phyloP scores from a whole-genome alignment of 2,329 filamentous ascomycete genomes.

The Diatrype stigma region DNA sequence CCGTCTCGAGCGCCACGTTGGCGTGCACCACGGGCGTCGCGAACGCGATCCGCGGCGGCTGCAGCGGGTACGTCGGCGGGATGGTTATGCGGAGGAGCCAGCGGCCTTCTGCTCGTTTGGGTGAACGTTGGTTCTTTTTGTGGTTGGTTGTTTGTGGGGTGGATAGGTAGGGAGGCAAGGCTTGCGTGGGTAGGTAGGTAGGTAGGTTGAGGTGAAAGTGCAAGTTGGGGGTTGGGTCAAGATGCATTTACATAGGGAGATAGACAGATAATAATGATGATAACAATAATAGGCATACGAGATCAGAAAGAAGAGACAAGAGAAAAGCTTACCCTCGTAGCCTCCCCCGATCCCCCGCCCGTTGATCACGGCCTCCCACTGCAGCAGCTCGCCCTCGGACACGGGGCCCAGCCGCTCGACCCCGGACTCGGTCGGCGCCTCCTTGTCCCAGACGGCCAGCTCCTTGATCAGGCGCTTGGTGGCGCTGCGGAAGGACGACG shows the following conservation, averaged over 20 bases:
- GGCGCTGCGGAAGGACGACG: conserved; percentile 41
- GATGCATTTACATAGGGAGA: no score
- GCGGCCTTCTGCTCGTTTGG: conserved; percentile 60
- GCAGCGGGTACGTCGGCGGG: conserved; percentile 72
- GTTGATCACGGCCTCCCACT: conserved; percentile 58
- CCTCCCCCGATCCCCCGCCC: conserved; percentile 51
- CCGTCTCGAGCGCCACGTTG: conserved; percentile 66
- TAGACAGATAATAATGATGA: no score
- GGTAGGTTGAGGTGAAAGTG: neutral
- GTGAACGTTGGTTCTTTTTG: no score
- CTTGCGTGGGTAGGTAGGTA: neutral
- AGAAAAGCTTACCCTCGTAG: conserved; percentile 46
- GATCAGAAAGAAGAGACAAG: neutral
- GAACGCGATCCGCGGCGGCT: conserved; percentile 75
- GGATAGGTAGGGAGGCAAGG: neutral
- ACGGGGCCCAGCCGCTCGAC: conserved; percentile 57
- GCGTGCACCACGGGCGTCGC: conserved; percentile 81
- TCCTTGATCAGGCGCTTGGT: conserved; percentile 56
- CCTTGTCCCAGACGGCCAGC: conserved; percentile 48
- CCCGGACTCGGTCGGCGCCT: conserved; percentile 45
- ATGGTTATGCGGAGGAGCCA: conserved; percentile 80
- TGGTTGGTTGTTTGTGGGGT: neutral
- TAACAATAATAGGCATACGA: no score
- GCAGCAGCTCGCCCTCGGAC: conserved; percentile 50
- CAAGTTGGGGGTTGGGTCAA: neutral